Evolutionary conservation across 164 flowering plant species (phyloP).

Genomic region (Stephania cephalantha): DNA sequence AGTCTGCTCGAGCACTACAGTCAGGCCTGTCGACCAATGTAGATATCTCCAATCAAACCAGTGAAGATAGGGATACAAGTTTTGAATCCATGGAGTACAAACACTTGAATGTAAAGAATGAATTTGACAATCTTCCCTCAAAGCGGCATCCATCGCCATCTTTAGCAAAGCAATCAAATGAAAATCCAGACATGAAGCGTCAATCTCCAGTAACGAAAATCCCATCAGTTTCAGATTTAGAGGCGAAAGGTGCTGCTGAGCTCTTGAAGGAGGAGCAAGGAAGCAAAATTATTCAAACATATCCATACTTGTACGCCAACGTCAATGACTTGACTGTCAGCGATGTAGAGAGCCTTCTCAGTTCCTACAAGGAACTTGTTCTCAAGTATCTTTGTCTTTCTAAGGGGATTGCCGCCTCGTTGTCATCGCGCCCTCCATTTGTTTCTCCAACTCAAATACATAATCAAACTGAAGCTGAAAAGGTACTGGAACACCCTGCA

Average conservation of each 20-base stretch:
- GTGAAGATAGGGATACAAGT: slow-evolving; percentile 23
- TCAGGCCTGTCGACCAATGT: slow-evolving; percentile 49
- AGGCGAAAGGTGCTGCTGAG: slow-evolving; percentile 65
- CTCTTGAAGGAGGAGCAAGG: slow-evolving; percentile 57
- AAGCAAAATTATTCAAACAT: slow-evolving; percentile 41
- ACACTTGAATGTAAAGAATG: slow-evolving; percentile 24
- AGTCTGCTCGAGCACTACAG: slow-evolving; percentile 65
- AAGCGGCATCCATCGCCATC: slow-evolving; percentile 18
- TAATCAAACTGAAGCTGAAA: slow-evolving; percentile 7
- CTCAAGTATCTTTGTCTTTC: slow-evolving; percentile 69
- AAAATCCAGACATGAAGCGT: slow-evolving; percentile 20
- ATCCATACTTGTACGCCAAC: slow-evolving; percentile 64
- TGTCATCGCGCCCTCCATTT: slow-evolving; percentile 18
- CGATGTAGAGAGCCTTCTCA: slow-evolving; percentile 73
- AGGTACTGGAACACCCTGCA: slow-evolving; percentile 20
- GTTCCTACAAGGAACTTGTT: slow-evolving; percentile 69
- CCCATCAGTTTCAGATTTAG: slow-evolving; percentile 70
- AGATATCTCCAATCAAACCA: slow-evolving; percentile 25
- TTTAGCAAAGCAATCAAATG: slow-evolving; percentile 27
- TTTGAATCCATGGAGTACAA: slow-evolving; percentile 29
- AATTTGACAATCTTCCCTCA: slow-evolving; percentile 13
- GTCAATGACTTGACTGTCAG: slow-evolving; percentile 68
- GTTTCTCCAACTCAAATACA: slow-evolving; percentile 20
- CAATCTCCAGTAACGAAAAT: slow-evolving; percentile 23
- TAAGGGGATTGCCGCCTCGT: slow-evolving; percentile 46